phyloP scores from a whole-genome alignment of 75 land plant species.

The Chamaecyparis obtusa region DNA sequence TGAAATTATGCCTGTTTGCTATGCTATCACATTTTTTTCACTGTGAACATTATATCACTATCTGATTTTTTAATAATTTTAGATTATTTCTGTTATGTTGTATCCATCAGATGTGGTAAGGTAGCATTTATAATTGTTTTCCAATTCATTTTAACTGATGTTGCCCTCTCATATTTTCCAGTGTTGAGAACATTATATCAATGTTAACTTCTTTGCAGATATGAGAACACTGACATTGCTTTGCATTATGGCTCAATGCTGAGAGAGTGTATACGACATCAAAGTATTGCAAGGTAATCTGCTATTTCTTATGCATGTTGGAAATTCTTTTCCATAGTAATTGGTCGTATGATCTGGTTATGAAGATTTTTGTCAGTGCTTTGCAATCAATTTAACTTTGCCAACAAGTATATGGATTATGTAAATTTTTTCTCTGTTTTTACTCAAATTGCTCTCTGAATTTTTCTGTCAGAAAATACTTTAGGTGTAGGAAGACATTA shows the following conservation, averaged over 20 bases:
- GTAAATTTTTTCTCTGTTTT: neutral
- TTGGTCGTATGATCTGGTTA: neutral
- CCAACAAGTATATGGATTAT: neutral
- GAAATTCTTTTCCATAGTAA: neutral
- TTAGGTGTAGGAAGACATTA: neutral
- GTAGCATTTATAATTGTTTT: neutral
- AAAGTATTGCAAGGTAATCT: constrained; percentile 73
- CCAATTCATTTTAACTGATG: neutral
- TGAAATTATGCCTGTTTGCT: neutral
- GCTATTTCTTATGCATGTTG: neutral
- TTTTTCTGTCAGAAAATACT: neutral
- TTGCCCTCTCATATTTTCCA: neutral
- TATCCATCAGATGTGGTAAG: neutral
- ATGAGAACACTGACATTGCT: constrained; percentile 90
- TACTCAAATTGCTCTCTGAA: neutral
- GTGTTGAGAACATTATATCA: neutral
- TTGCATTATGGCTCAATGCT: constrained; percentile 96
- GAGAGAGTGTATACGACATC: constrained; percentile 97
- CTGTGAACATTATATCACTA: neutral
- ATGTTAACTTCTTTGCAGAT: constrained; percentile 30
- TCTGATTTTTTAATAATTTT: no score
- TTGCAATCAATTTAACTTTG: neutral
- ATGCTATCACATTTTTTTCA: neutral
- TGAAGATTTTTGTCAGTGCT: neutral
- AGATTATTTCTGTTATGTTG: neutral